Conservation (phyloP, 371 early-diverging fungal species). For the Mortierella sp. region DNA sequence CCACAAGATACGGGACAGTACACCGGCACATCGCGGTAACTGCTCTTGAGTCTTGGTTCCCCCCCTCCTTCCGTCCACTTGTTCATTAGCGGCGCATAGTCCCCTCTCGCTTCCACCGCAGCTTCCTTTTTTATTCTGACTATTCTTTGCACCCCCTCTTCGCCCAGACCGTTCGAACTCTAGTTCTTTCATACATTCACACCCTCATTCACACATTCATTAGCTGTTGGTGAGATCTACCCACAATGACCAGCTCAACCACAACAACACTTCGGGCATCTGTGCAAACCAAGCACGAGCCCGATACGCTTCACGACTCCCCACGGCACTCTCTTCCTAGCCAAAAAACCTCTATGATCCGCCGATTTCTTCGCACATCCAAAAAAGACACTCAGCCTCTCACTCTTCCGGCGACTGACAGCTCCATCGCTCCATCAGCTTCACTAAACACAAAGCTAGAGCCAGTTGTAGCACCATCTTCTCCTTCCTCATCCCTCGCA, state of each 20-base stretch:
- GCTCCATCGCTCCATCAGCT: not conserved
- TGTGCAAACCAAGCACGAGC: not conserved
- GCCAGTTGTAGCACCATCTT: not conserved
- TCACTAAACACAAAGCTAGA: not conserved
- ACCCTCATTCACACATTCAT: too few relatives aligned
- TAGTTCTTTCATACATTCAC: too few relatives aligned
- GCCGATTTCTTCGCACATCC: conserved; percentile 7
- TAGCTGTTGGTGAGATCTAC: too few relatives aligned
- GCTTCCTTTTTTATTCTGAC: not conserved
- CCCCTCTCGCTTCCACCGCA: not conserved
- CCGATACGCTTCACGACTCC: not conserved
- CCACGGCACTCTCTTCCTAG: conserved; percentile 2
- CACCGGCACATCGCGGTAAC: not conserved
- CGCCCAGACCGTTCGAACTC: too few relatives aligned
- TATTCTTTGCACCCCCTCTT: not conserved
- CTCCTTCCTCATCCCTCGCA: not conserved
- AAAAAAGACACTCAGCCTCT: not conserved
- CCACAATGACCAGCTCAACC: not conserved
- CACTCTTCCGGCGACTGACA: not conserved
- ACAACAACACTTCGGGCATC: not conserved
- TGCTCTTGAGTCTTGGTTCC: not conserved
- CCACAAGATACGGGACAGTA: not conserved
- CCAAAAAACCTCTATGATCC: conserved; percentile 9
- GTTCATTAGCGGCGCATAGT: too few relatives aligned
- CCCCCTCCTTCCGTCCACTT: not conserved